Conservation (phyloP, 768 basidiomycete genomes). For the Calocera cornea region DNA sequence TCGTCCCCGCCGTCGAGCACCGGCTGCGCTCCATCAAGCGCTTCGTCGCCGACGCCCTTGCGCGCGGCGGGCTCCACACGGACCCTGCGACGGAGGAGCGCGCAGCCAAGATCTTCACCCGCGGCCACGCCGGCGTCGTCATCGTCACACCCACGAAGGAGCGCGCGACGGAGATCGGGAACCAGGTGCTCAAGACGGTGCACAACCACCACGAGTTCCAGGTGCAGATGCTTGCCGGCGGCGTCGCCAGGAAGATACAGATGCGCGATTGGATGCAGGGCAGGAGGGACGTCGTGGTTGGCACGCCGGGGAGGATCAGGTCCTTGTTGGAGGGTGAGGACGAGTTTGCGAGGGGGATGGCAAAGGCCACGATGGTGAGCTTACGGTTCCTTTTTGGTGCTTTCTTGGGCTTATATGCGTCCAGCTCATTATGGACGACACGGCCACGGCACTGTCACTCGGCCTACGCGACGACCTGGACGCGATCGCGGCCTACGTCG, state of each 20-base stretch:
- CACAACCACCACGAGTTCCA: conserved; percentile 48
- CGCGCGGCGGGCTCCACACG: conserved; percentile 30
- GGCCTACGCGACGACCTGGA: conserved; percentile 83
- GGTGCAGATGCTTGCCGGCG: conserved; percentile 67
- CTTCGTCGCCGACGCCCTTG: conserved; percentile 29
- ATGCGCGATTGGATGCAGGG: conserved; percentile 50
- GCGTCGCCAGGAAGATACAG: conserved; percentile 51
- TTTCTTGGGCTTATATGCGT: not conserved
- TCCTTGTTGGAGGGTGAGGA: conserved; percentile 54
- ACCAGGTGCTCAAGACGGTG: conserved; percentile 58
- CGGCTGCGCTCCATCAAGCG: conserved; percentile 47
- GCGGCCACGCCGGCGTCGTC: conserved; percentile 48
- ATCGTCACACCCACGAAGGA: conserved; percentile 86
- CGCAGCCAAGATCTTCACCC: conserved; percentile 27
- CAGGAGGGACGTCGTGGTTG: conserved; percentile 69
- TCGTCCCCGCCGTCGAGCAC: conserved; percentile 73
- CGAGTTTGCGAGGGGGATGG: conserved; percentile 40
- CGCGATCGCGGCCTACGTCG: conserved; percentile 51
- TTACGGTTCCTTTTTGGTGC: not conserved
- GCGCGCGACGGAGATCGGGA: conserved; percentile 77
- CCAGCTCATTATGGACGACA: conserved; percentile 83
- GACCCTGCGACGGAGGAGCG: conserved; percentile 22
- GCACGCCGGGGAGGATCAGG: conserved; percentile 75
- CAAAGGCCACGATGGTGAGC: conserved; percentile 46
- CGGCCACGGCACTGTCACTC: conserved; percentile 82